phyloP scores from a whole-genome alignment of 2,329 filamentous ascomycete genomes.

The Cladosporium velox region DNA sequence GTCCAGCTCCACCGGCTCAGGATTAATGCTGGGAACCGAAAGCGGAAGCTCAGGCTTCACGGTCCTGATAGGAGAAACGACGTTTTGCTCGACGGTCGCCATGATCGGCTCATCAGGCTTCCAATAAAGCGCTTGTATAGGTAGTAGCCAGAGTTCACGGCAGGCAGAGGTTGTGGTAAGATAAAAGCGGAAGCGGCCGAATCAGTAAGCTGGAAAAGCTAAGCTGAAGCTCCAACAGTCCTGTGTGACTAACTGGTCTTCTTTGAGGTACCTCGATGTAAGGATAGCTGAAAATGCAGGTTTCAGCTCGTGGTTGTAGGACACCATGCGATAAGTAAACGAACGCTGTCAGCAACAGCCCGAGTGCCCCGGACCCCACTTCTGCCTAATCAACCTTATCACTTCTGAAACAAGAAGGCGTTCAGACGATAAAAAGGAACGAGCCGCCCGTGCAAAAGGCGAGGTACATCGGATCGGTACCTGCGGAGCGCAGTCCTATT shows the following conservation, averaged over 20 bases:
- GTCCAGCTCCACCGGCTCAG: slow-evolving; percentile 48
- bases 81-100: not conserved
- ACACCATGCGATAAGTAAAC: not conserved
- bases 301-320: not conserved
- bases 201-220: not conserved
- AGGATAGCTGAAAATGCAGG: not conserved
- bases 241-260: not conserved
- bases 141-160: not conserved
- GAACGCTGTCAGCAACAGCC: not conserved
- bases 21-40: slow-evolving; percentile 45
- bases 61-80: slow-evolving; percentile 33
- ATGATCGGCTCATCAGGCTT: not conserved
- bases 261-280: not conserved
- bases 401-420: slow-evolving; percentile 3
- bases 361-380: not conserved
- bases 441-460: not conserved
- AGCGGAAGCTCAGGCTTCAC: slow-evolving; percentile 41
- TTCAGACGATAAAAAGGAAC: not conserved
- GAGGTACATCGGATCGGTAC: not conserved
- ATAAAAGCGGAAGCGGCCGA: not conserved
- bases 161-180: not conserved
- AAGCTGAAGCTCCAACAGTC: not conserved
- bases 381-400: not conserved
- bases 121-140: not conserved
- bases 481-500: slow-evolving; percentile 11